Evolutionary conservation across 306 rosid genomes (phyloP).

Genomic region (Lithocarpus polystachyus): DNA sequence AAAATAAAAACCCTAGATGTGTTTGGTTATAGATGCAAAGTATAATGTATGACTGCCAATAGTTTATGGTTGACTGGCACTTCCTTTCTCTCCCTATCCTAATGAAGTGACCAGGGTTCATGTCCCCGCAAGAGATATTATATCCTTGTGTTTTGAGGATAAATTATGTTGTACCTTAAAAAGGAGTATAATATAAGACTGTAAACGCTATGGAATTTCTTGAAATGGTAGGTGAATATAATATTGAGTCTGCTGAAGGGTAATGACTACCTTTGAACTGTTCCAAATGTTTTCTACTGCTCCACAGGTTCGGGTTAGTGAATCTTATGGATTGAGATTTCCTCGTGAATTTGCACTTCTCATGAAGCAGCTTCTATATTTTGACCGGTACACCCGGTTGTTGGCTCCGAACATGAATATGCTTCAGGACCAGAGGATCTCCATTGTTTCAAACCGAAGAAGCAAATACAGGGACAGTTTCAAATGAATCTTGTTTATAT

Average conservation of each 20-base stretch:
- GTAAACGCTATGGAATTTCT: neutral
- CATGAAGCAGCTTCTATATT: slow-evolving; percentile 91
- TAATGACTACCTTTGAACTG: neutral
- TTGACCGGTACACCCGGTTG: slow-evolving; percentile 88
- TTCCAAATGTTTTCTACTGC: slow-evolving; percentile 8
- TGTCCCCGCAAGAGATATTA: no score
- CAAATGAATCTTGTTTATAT: slow-evolving; percentile 24
- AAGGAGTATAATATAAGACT: neutral
- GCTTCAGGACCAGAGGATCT: slow-evolving; percentile 94
- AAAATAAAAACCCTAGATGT: neutral
- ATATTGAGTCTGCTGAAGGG: neutral
- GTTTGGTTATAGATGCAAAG: neutral
- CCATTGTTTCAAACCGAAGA: slow-evolving; percentile 70
- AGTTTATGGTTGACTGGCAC: neutral
- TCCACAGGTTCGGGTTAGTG: slow-evolving; percentile 78
- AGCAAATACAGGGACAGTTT: slow-evolving; percentile 41
- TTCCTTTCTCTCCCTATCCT: neutral
- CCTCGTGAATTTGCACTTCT: slow-evolving; percentile 95
- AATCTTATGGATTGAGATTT: slow-evolving; percentile 84
- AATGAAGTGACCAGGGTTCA: no score
- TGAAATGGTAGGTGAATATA: neutral
- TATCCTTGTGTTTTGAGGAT: neutral
- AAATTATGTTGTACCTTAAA: neutral
- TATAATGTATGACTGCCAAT: neutral
- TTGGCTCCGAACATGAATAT: slow-evolving; percentile 88